Evolutionary conservation across 2,329 filamentous ascomycete species (phyloP).

Genomic region (Drechslera avenae): DNA sequence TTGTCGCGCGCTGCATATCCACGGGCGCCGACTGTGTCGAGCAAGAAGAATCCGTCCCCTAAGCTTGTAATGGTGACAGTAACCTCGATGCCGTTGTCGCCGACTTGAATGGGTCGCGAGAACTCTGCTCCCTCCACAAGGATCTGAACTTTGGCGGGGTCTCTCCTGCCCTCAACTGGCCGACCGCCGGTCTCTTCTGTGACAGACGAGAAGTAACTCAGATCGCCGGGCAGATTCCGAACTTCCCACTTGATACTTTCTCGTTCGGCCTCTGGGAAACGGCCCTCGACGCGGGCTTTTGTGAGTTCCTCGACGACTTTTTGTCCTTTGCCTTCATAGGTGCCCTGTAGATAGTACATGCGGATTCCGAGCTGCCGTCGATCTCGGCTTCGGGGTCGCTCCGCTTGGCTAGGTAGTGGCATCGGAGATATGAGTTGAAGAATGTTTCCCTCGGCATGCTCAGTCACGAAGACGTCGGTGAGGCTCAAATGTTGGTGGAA

Average conservation of each 20-base stretch:
- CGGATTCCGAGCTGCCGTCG: slow-evolving; percentile 38
- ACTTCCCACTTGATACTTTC: slow-evolving; percentile 82
- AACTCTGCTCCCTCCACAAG: slow-evolving; percentile 73
- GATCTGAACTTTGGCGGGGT: slow-evolving; percentile 71
- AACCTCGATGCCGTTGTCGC: slow-evolving; percentile 68
- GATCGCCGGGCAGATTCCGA: slow-evolving; percentile 64
- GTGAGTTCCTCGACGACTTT: slow-evolving; percentile 84
- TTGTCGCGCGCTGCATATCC: slow-evolving; percentile 76
- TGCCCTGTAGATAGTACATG: slow-evolving; percentile 71
- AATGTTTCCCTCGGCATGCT: slow-evolving; percentile 63
- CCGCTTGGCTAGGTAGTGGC: slow-evolving; percentile 28
- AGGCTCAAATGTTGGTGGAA: slow-evolving; percentile 76
- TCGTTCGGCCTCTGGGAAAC: slow-evolving; percentile 82
- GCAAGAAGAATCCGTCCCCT: slow-evolving; percentile 60
- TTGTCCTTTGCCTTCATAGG: slow-evolving; percentile 76
- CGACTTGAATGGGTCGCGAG: slow-evolving; percentile 57
- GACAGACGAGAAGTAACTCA: slow-evolving; percentile 66
- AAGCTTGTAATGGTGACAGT: slow-evolving; percentile 65
- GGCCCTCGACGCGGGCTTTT: slow-evolving; percentile 83
- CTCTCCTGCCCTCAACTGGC: slow-evolving; percentile 66
- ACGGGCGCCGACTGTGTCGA: slow-evolving; percentile 68
- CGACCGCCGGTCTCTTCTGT: slow-evolving; percentile 72
- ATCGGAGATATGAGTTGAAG: slow-evolving; percentile 70
- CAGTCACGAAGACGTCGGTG: slow-evolving; percentile 73
- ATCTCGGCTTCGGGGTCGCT: slow-evolving; percentile 42